These are phyloP conservation scores for Cercospora berteroae DNA, from an alignment of 2,329 filamentous ascomycete species.

Conservation along the genomic window DNA sequence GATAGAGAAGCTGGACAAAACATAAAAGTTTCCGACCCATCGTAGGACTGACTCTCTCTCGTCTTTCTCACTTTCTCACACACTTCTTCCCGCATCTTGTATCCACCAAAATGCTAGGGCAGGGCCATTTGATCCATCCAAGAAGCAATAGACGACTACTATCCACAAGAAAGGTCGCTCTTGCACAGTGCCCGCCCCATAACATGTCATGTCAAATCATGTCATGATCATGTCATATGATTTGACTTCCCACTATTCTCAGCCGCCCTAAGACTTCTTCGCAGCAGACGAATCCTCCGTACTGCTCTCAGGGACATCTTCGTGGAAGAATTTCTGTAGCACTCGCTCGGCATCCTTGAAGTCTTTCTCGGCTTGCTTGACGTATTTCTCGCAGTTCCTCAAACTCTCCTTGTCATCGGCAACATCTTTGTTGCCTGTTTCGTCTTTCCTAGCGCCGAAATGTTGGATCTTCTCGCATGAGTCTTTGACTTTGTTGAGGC, in stretches of 20 bases:
- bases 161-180: neutral
- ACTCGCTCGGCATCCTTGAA: slow-evolving; percentile 70
- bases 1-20: neutral
- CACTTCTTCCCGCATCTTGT: neutral
- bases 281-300: neutral
- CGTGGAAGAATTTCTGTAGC: slow-evolving; percentile 66
- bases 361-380: slow-evolving; percentile 71
- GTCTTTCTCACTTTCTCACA: neutral
- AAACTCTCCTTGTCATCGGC: slow-evolving; percentile 67
- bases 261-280: neutral
- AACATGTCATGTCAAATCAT: neutral
- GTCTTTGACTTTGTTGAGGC: slow-evolving; percentile 85
- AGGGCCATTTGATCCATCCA: neutral
- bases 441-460: slow-evolving; percentile 78
- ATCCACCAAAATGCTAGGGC: neutral
- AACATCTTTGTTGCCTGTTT: slow-evolving; percentile 67
- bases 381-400: slow-evolving; percentile 65
- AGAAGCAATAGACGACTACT: neutral
- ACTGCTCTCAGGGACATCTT: slow-evolving; percentile 20
- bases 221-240: neutral
- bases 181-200: neutral
- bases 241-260: neutral
- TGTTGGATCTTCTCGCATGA: slow-evolving; percentile 96
- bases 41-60: neutral
- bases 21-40: neutral